phyloP scores from a whole-genome alignment of 768 basidiomycete genomes.

The Mycena kentingensis region DNA sequence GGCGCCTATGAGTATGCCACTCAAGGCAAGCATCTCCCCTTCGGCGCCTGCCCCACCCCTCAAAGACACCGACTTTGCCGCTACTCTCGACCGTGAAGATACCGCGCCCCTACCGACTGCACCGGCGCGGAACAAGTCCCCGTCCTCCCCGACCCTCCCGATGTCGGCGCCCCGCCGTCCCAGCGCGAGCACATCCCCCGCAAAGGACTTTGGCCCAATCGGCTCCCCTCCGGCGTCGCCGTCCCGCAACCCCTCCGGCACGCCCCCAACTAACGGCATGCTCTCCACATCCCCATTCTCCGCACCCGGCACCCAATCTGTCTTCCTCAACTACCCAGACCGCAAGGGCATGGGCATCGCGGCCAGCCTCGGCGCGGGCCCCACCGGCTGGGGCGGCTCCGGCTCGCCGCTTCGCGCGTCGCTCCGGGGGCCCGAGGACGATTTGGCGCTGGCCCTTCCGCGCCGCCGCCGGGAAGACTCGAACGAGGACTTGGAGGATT shows the following conservation, averaged over 20 bases:
- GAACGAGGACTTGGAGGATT: conserved; percentile 86
- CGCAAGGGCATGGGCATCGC: conserved; percentile 54
- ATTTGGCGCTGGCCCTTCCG: conserved; percentile 32
- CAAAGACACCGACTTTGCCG: conserved; percentile 73
- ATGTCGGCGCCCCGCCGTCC: conserved; percentile 57
- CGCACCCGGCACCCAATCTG: conserved; percentile 63
- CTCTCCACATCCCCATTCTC: conserved; percentile 74
- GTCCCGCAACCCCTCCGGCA: conserved; percentile 32
- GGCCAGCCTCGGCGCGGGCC: conserved; percentile 61
- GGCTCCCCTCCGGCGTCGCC: conserved; percentile 68
- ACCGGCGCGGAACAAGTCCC: conserved; percentile 42
- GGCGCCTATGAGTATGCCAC: conserved; percentile 63
- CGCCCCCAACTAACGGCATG: conserved; percentile 38
- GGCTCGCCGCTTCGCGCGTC: conserved; percentile 13
- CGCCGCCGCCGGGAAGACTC: conserved; percentile 35
- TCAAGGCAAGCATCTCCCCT: conserved; percentile 73
- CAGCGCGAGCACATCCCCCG: conserved; percentile 37
- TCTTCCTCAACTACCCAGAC: conserved; percentile 45
- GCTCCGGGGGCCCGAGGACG: conserved; percentile 36
- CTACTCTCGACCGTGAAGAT: conserved; percentile 69
- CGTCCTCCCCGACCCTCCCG: conserved; percentile 52
- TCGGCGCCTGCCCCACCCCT: conserved; percentile 79
- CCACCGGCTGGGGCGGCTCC: conserved; percentile 36
- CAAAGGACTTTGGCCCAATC: conserved; percentile 76
- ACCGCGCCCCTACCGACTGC: conserved; percentile 47